A percentile compares a stretch with the other conserved stretches of the same genome.
Conservation (phyloP, 805 yeast genomes). For the Starmerella davenportii region DNA sequence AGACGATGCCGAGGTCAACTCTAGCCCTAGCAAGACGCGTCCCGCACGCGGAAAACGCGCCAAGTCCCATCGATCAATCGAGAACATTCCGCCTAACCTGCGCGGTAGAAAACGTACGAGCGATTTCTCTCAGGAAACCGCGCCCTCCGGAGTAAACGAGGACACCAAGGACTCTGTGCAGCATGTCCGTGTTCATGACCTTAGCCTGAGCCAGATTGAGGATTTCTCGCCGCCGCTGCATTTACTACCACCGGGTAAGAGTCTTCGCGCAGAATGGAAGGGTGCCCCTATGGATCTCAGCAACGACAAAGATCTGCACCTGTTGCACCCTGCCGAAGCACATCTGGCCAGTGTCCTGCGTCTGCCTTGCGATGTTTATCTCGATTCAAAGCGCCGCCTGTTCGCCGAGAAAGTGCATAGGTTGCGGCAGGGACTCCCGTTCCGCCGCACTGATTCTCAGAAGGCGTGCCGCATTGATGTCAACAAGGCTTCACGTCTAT, state of each 20-base stretch:
- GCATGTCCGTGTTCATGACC: slow-evolving; percentile 25
- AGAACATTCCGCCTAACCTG: background rate
- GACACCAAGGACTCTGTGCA: background rate
- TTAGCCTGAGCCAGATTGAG: slow-evolving; percentile 30
- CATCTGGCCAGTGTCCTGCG: slow-evolving; percentile 73
- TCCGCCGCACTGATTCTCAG: slow-evolving; percentile 93
- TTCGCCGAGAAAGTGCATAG: slow-evolving; percentile 80
- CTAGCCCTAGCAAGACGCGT: background rate
- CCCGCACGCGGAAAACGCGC: background rate
- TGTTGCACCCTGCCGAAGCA: slow-evolving; percentile 83
- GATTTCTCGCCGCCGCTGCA: slow-evolving; percentile 63
- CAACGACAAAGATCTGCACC: slow-evolving; percentile 49
- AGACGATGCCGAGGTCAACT: background rate
- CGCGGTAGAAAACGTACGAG: background rate
- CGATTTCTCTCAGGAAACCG: background rate
- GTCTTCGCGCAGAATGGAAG: slow-evolving; percentile 87
- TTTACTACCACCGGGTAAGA: slow-evolving; percentile 49
- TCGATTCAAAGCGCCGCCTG: slow-evolving; percentile 59
- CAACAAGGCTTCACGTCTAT: slow-evolving; percentile 81
- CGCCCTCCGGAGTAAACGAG: background rate
- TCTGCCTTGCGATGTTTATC: slow-evolving; percentile 68
- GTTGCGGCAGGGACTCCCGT: slow-evolving; percentile 48
- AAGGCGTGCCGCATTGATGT: slow-evolving; percentile 95
- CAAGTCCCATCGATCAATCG: background rate
- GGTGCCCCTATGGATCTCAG: slow-evolving; percentile 91